Conservation (phyloP, 1,139 yeast species). For the Lodderomyces elongisporus region DNA sequence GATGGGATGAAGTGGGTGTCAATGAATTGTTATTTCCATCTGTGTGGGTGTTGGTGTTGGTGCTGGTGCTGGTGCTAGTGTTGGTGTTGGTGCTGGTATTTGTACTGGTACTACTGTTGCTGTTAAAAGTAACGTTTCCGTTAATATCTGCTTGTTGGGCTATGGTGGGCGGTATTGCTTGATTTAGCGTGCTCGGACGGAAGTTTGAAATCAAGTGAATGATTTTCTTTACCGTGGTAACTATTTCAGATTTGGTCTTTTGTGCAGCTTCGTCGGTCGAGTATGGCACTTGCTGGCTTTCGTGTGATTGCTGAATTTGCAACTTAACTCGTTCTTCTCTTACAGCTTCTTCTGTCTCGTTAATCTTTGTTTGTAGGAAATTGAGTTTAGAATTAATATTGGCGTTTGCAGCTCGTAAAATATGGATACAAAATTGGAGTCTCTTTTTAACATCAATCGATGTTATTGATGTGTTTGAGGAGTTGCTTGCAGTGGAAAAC, state of each 20-base stretch:
- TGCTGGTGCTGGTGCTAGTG: no score
- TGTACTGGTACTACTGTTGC: no score
- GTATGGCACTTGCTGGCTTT: slow-evolving; percentile 1
- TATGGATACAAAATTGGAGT: slow-evolving; percentile 66
- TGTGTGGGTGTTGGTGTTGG: no score
- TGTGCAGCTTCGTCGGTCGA: slow-evolving; percentile 23
- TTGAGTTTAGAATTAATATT: slow-evolving; percentile 62
- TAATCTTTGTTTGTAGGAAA: slow-evolving; percentile 46
- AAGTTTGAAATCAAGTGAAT: slow-evolving; percentile 82
- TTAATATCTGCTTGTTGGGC: not conserved
- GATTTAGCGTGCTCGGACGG: slow-evolving; percentile 59
- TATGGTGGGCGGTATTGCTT: not conserved
- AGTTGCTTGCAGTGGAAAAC: slow-evolving; percentile 12
- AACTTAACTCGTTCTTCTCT: slow-evolving; percentile 13
- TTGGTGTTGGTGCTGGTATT: no score
- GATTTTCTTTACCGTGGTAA: slow-evolving; percentile 83
- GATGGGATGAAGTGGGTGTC: slow-evolving; percentile 12
- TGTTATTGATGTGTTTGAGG: slow-evolving; percentile 13
- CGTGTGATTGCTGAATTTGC: slow-evolving; percentile 9
- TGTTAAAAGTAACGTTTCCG: slow-evolving; percentile 1
- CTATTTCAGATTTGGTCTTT: slow-evolving; percentile 69
- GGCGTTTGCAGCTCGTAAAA: slow-evolving; percentile 71
- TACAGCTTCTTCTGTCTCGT: slow-evolving; percentile 19
- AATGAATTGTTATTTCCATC: slow-evolving; percentile 1
- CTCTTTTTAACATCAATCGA: slow-evolving; percentile 58